Conservation (phyloP, 2,329 filamentous ascomycete genomes). For the Alternaria dauci region DNA sequence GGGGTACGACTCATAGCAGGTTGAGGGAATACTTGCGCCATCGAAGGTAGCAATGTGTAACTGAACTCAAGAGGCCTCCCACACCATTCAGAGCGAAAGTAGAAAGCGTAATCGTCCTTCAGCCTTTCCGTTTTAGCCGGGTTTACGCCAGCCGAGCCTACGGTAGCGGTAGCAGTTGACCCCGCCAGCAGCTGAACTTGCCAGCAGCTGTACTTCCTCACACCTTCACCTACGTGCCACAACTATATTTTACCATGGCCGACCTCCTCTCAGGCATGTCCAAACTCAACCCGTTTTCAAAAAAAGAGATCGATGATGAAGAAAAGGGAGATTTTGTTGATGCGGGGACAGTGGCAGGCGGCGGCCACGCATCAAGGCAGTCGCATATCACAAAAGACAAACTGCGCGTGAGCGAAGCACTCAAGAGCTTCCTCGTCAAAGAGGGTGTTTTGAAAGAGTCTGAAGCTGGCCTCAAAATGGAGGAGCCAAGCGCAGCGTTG, state of each 20-base stretch:
- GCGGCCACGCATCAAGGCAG: conserved; percentile 63
- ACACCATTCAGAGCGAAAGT: background rate
- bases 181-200: conserved; percentile 13
- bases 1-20: background rate
- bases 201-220: conserved; percentile 10
- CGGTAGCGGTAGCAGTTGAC: background rate
- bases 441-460: conserved; percentile 58
- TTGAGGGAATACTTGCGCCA: background rate
- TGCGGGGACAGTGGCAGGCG: conserved; percentile 61
- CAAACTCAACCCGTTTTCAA: conserved; percentile 46
- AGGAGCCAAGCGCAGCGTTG: conserved; percentile 58
- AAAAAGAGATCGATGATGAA: conserved; percentile 53
- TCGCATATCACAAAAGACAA: conserved; percentile 61
- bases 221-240: conserved; percentile 4
- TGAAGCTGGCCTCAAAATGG: conserved; percentile 59
- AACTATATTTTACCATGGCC: conserved; percentile 35
- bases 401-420: conserved; percentile 66
- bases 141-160: conserved; percentile 13
- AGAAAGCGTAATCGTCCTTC: background rate
- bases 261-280: conserved; percentile 45
- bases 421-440: conserved; percentile 65
- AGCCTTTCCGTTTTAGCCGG: conserved; percentile 7
- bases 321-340: conserved; percentile 66
- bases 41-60: background rate
- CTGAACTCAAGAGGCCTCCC: background rate